A percentile compares a stretch with the other conserved stretches of the same genome.
These are phyloP conservation scores for Wickerhamiella siamensis DNA, from an alignment of 805 yeast genomes.

Conservation along the genomic window DNA sequence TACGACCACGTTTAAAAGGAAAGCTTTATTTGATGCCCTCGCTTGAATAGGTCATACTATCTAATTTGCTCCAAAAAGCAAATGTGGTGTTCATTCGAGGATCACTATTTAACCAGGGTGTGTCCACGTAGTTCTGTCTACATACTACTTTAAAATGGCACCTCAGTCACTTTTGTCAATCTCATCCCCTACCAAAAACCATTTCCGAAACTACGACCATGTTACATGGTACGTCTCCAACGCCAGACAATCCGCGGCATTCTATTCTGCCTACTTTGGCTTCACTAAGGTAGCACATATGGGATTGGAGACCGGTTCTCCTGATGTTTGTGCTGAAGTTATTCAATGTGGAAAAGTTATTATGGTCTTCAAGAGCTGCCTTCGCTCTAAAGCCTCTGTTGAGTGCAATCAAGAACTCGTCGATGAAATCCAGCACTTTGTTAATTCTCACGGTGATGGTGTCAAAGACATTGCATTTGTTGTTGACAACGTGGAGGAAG, in stretches of 20 bases:
- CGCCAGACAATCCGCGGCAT: conserved; percentile 47
- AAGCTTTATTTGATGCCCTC: no score
- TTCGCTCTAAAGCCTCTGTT: conserved; percentile 21
- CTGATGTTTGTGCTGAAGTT: conserved; percentile 42
- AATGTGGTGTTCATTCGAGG: no score
- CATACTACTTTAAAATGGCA: neutral
- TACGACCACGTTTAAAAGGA: no score
- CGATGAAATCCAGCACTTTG: conserved; percentile 32
- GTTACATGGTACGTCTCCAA: conserved; percentile 62
- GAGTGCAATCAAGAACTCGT: conserved; percentile 19
- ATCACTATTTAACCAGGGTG: no score
- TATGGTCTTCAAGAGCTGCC: conserved; percentile 33
- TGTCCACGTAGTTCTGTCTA: no score
- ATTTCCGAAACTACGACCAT: conserved; percentile 39
- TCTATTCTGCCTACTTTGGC: conserved; percentile 43
- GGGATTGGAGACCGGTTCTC: conserved; percentile 58
- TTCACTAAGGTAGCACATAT: conserved; percentile 46
- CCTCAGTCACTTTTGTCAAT: neutral
- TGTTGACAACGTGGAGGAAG: conserved; percentile 37
- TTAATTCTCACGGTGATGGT: conserved; percentile 56
- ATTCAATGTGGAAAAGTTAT: conserved; percentile 40
- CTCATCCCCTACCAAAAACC: neutral
- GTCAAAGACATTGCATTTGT: conserved; percentile 61
- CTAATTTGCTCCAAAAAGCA: no score
- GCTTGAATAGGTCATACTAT: no score